phyloP scores from a whole-genome alignment of 805 yeast species.

The Kodamaea laetipori region DNA sequence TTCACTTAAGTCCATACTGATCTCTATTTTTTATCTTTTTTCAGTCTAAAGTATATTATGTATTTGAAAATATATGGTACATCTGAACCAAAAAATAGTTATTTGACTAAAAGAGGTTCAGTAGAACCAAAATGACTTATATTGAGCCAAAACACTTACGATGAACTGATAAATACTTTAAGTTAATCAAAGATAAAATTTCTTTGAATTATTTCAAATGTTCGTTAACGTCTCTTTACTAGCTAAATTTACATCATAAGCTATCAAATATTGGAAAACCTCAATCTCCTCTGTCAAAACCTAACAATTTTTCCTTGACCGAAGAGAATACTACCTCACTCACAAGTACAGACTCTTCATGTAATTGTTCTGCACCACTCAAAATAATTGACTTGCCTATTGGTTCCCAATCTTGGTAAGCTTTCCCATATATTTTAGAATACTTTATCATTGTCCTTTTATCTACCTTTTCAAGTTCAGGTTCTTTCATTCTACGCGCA shows the following conservation, averaged over 20 bases:
- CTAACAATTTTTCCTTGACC: neutral
- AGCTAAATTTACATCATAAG: neutral
- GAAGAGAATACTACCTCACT: neutral
- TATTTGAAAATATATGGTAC: too few species aligned
- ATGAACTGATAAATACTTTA: too few species aligned
- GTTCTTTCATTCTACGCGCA: neutral
- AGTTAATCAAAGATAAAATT: too few species aligned
- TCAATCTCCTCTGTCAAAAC: neutral
- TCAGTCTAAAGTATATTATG: too few species aligned
- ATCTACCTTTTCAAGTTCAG: neutral
- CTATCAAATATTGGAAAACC: too few species aligned
- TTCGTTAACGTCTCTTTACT: too few species aligned
- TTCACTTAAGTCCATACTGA: neutral
- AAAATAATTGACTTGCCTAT: constrained; percentile 2
- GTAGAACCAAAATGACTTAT: too few species aligned
- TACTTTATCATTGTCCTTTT: neutral
- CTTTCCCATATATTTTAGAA: neutral
- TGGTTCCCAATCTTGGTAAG: neutral
- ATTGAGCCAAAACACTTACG: too few species aligned
- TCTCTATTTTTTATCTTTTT: neutral
- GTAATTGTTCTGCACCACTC: neutral
- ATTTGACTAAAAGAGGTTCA: too few species aligned
- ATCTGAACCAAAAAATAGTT: too few species aligned
- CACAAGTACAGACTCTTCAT: neutral
- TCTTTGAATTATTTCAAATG: too few species aligned